Base-by-base conservation (phyloP, 1,139 yeast genomes). In the Hyphopichia khmerensis region DNA sequence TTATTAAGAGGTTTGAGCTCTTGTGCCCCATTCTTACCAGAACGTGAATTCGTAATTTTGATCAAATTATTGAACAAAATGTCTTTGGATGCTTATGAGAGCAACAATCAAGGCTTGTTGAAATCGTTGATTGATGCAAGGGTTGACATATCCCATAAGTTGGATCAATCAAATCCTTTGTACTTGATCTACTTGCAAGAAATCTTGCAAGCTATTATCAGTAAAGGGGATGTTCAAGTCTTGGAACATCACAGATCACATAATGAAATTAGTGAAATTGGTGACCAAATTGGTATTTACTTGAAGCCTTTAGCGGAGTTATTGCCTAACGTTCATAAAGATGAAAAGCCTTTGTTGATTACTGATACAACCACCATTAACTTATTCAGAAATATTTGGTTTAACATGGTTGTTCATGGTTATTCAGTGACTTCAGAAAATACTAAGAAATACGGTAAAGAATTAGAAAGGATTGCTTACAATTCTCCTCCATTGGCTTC, bases 401-500 rank as follows among this genome's bases (percentile, higher is more conserved):
- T 87, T 60, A 93, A 91, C 57, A 75, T 93, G 78, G 95, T 86
- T 4, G 88, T 91, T 35, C 96, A 93, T 62, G 99, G 99, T 0
- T 90, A 83, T 59, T 78, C 84, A 19, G 71, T 74, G 40, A 75
- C 76, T 40, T 83, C 96, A 0, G 71, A 72, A 13, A 69, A 82
- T 54, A 77, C 83, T 10, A 65, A 69, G 42, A 64, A 67, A 10
- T 75, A 78, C 54, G 59, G 65, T 42, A 48, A 48, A 0, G 80
- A 79, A 31, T 71, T 95, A 41, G 75, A 78, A 54, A 71, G 82
- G 44, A 87, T 95, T 54, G 98, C 99, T 0, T 80, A 85, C 55
- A 86, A 79, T 55, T 78, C 97, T 4, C 99, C 99, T 4, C 95
- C 98, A 0, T 76, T 95, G 45, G 97, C 96, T 0, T 86, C 96